Percentiles rank a stretch among this genome's conserved stretches.
These are phyloP conservation scores for Craspedostauros australis DNA, from an alignment of 108 stramenopile species.

Conservation along the genomic window DNA sequence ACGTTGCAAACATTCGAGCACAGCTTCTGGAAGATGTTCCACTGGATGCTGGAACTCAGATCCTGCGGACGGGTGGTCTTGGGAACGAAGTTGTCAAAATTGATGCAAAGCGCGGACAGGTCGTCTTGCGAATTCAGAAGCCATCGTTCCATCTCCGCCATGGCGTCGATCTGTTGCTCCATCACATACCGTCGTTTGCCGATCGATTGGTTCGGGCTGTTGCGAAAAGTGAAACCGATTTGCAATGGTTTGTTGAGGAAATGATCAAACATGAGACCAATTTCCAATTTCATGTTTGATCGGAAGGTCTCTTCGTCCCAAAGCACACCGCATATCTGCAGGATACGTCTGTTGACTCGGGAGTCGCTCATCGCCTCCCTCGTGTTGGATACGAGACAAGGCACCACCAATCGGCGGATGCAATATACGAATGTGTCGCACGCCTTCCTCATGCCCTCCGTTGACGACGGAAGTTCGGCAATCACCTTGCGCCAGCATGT, in stretches of 20 bases:
- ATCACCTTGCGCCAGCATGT: conserved; percentile 34
- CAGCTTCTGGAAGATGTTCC: conserved; percentile 61
- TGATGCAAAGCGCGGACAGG: conserved; percentile 68
- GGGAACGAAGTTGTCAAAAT: conserved; percentile 57
- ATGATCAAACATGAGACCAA: conserved; percentile 82
- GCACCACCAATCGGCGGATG: conserved; percentile 80
- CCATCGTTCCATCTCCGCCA: conserved; percentile 70
- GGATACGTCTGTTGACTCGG: conserved; percentile 56
- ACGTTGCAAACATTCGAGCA: conserved; percentile 65
- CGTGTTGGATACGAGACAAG: conserved; percentile 73
- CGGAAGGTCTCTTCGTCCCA: conserved; percentile 68
- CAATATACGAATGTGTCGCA: conserved; percentile 57
- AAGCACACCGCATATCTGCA: conserved; percentile 61
- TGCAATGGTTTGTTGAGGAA: conserved; percentile 61
- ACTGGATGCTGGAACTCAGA: conserved; percentile 42
- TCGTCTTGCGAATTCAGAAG: conserved; percentile 53
- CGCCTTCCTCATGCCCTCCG: conserved; percentile 8
- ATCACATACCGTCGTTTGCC: conserved; percentile 39
- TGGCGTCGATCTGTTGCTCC: conserved; percentile 68
- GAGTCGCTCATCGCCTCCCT: conserved; percentile 60
- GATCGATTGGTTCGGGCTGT: conserved; percentile 1
- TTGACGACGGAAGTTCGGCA: no score
- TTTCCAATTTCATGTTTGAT: conserved; percentile 66
- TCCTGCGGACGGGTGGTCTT: conserved; percentile 13
- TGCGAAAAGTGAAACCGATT: conserved; percentile 44